phyloP scores from a whole-genome alignment of 139 green algal genomes.

The Micractinium conductrix region DNA sequence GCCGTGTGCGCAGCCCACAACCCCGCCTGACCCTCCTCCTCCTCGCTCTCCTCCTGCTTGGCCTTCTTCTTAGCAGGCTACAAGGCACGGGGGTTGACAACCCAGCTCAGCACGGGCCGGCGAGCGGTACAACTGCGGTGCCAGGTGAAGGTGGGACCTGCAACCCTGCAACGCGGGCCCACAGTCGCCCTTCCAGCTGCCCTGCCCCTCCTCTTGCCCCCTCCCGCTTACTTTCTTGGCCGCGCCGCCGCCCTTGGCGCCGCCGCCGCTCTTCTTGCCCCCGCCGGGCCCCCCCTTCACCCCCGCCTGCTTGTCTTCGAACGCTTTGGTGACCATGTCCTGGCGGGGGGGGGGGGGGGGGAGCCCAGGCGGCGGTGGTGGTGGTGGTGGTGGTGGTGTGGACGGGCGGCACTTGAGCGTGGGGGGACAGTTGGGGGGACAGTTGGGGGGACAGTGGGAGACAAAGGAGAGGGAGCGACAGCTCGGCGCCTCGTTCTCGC shows the following conservation, averaged over 20 bases:
- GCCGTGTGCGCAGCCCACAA: too few relatives aligned
- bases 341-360: background rate
- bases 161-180: background rate
- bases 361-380: background rate
- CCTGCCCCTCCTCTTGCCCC: too few relatives aligned
- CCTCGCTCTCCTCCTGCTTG: background rate
- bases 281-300: too few relatives aligned
- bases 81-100: background rate
- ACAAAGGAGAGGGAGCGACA: background rate
- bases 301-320: background rate
- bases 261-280: background rate
- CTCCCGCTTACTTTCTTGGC: background rate
- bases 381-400: background rate
- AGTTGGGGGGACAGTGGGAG: background rate
- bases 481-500: background rate
- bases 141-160: background rate
- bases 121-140: background rate
- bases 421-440: too few relatives aligned
- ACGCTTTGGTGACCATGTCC: slow-evolving; percentile 7
- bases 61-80: background rate
- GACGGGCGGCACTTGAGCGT: background rate
- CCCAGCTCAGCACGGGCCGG: background rate
- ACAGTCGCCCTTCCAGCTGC: too few relatives aligned
- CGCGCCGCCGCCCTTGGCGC: background rate
- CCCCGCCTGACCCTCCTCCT: background rate